Percentiles rank a stretch among this genome's conserved stretches.
Evolutionary conservation across 164 flowering plant genomes (phyloP).

Genomic region (Liriodendron chinense): DNA sequence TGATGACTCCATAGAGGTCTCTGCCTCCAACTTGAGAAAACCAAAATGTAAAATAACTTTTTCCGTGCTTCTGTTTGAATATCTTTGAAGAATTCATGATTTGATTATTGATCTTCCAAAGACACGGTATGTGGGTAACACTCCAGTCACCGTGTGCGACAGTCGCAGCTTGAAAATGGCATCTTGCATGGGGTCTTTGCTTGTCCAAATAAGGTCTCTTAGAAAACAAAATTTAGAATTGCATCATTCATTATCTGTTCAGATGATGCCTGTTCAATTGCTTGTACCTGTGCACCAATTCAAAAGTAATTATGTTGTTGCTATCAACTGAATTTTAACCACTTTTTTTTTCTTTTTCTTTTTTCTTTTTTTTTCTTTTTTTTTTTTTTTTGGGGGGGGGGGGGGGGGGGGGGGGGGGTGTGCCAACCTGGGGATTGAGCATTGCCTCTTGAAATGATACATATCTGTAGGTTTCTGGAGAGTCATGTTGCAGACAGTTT

Average conservation of each 20-base stretch:
- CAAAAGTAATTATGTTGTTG: too few species aligned
- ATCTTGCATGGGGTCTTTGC: not conserved
- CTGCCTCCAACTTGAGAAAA: not conserved
- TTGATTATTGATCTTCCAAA: not conserved
- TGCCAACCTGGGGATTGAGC: too few species aligned
- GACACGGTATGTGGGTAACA: not conserved
- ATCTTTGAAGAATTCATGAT: not conserved
- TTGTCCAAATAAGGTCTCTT: not conserved
- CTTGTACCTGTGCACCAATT: not conserved
- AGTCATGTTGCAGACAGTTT: not conserved
- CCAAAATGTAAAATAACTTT: not conserved
- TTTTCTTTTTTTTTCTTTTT: too few species aligned
- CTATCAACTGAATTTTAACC: too few species aligned
- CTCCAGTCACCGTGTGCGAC: not conserved
- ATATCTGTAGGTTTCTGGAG: not conserved
- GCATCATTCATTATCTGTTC: too few species aligned
- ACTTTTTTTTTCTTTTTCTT: too few species aligned
- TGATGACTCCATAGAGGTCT: not conserved
- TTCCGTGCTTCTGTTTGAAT: not conserved
- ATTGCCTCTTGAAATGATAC: too few species aligned
- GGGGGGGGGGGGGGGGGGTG: too few species aligned
- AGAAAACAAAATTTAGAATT: too few species aligned
- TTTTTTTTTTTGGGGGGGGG: too few species aligned
- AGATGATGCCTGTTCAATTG: not conserved
- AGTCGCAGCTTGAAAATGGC: not conserved